Percentiles rank a stretch among this genome's conserved stretches.
Evolutionary conservation across 2,329 filamentous ascomycete genomes (phyloP).

Genomic region (Cordyceps javanica): DNA sequence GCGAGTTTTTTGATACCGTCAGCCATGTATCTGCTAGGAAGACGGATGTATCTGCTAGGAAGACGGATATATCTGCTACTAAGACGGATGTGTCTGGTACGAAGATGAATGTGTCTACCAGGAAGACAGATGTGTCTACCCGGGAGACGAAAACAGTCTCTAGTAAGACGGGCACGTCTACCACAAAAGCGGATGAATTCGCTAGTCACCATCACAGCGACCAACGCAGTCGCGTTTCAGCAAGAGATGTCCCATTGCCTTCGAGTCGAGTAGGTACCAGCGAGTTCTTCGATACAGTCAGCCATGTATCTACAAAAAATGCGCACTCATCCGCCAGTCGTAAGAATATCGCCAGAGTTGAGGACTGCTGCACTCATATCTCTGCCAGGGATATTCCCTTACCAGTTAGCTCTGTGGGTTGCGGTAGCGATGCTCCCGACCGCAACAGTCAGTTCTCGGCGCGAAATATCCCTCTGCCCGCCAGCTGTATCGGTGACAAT

Average conservation of each 20-base stretch:
- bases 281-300: constrained; percentile 10
- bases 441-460: constrained; percentile 31
- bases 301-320: constrained; percentile 3
- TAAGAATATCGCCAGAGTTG: neutral
- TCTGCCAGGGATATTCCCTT: constrained; percentile 32
- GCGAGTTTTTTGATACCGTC: constrained; percentile 4
- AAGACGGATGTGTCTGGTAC: constrained; percentile 30
- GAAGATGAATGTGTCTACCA: constrained; percentile 13
- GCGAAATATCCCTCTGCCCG: constrained; percentile 5
- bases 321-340: neutral
- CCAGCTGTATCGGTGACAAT: neutral
- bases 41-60: neutral
- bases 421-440: constrained; percentile 35
- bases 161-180: too few species aligned
- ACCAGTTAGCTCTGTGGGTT: constrained; percentile 35
- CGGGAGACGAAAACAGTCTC: too few species aligned
- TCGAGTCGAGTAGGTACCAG: neutral
- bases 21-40: neutral
- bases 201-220: neutral
- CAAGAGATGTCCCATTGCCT: neutral
- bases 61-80: constrained; percentile 23
- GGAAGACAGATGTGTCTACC: neutral
- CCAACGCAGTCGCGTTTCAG: constrained; percentile 21
- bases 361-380: constrained; percentile 17
- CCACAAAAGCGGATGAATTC: neutral